A percentile compares a stretch with the other conserved stretches of the same genome.
These are phyloP conservation scores for Lichtheimia corymbifera DNA, from an alignment of 371 early-diverging fungal genomes.

Conservation along the genomic window DNA sequence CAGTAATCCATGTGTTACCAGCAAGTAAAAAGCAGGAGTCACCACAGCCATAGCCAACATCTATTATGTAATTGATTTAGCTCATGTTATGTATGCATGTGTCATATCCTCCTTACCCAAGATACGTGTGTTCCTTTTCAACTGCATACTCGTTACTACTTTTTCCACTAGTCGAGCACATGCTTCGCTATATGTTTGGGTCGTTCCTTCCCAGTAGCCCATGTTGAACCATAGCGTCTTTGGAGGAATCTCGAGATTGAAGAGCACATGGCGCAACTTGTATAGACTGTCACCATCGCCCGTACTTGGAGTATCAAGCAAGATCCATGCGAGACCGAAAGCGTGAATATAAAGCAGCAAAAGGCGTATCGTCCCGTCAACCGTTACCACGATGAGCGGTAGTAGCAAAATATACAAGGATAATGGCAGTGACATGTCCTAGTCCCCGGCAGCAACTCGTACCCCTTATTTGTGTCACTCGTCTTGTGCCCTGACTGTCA, in stretches of 20 bases:
- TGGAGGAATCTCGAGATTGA: slow-evolving; percentile 39
- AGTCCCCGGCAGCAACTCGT: no score
- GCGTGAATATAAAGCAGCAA: slow-evolving; percentile 34
- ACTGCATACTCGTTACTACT: slow-evolving; percentile 7
- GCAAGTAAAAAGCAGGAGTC: slow-evolving; percentile 49
- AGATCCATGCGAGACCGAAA: slow-evolving; percentile 16
- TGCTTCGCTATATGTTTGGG: slow-evolving; percentile 27
- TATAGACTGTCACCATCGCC: slow-evolving; percentile 25
- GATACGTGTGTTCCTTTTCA: slow-evolving; percentile 7
- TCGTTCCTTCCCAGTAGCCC: slow-evolving; percentile 37
- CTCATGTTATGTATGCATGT: not conserved
- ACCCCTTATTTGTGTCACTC: no score
- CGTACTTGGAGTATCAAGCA: not conserved
- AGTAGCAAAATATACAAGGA: slow-evolving; percentile 4
- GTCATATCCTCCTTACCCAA: slow-evolving; percentile 25
- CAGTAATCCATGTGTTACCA: slow-evolving; percentile 17
- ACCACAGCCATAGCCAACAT: slow-evolving; percentile 56
- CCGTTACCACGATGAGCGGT: slow-evolving; percentile 3
- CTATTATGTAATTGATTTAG: slow-evolving; percentile 15
- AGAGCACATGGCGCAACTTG: slow-evolving; percentile 30
- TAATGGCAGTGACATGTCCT: no score
- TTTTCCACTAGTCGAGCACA: slow-evolving; percentile 29
- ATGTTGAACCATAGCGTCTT: slow-evolving; percentile 50
- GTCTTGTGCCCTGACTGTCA: no score
- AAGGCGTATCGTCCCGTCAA: slow-evolving; percentile 5